A percentile compares a stretch with the other conserved stretches of the same genome.
These are phyloP conservation scores for Pseudogymnoascus sp. DNA, from an alignment of 2,329 filamentous ascomycete genomes.

Conservation along the genomic window DNA sequence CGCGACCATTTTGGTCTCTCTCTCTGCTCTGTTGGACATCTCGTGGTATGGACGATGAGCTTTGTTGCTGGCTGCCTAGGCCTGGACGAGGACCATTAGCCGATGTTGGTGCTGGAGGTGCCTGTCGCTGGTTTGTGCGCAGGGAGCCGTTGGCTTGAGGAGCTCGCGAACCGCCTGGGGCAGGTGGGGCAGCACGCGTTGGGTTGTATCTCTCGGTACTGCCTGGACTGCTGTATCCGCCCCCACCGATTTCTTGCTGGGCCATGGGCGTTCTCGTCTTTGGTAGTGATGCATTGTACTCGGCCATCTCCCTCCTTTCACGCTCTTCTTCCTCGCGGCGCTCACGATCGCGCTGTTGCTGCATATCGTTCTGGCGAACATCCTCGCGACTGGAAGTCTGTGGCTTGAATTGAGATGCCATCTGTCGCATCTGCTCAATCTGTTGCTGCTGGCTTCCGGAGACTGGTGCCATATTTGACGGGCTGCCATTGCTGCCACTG, in stretches of 20 bases:
- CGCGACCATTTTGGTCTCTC: slow-evolving; percentile 22
- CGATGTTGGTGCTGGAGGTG: slow-evolving; percentile 61
- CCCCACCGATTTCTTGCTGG: slow-evolving; percentile 79
- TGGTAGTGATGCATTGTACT: slow-evolving; percentile 82
- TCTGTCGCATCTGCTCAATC: slow-evolving; percentile 51
- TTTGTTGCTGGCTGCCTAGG: slow-evolving; percentile 41
- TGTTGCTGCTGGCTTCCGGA: slow-evolving; percentile 41
- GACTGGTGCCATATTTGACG: slow-evolving; percentile 36
- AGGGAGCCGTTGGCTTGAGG: slow-evolving; percentile 46
- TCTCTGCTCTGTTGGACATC: slow-evolving; percentile 16
- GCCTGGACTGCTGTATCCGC: slow-evolving; percentile 37
- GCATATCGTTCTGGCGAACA: slow-evolving; percentile 54
- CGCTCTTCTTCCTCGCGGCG: slow-evolving; percentile 54
- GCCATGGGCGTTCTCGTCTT: slow-evolving; percentile 73
- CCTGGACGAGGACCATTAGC: slow-evolving; percentile 38
- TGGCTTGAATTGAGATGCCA: slow-evolving; percentile 46
- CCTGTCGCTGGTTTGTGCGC: slow-evolving; percentile 65
- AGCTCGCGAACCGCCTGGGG: slow-evolving; percentile 50
- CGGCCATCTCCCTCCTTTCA: slow-evolving; percentile 68
- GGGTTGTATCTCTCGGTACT: slow-evolving; percentile 70
- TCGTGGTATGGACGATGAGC: slow-evolving; percentile 37
- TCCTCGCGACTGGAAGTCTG: slow-evolving; percentile 42
- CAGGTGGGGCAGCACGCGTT: slow-evolving; percentile 72
- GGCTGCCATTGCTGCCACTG: slow-evolving; percentile 31
- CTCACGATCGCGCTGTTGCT: slow-evolving; percentile 47